phyloP scores from a whole-genome alignment of 1,139 yeast species.

The Meyerozyma guilliermondii region DNA sequence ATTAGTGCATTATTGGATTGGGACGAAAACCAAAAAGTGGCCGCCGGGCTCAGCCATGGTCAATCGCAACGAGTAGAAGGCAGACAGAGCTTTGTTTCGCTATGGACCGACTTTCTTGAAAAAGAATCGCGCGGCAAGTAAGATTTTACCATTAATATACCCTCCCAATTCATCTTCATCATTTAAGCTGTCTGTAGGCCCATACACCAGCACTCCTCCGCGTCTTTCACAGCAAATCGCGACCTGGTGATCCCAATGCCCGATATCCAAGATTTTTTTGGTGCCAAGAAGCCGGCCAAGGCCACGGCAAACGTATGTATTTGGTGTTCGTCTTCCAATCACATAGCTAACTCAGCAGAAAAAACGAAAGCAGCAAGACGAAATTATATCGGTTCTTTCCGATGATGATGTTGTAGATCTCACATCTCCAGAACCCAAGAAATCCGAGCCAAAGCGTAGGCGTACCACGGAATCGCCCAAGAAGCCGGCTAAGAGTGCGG shows the following conservation, averaged over 20 bases:
- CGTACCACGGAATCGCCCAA: neutral
- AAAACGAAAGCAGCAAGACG: neutral
- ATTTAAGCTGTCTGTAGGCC: neutral
- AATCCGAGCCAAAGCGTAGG: neutral
- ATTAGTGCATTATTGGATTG: slow-evolving; percentile 80
- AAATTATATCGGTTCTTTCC: neutral
- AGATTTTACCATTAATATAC: neutral
- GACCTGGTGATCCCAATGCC: neutral
- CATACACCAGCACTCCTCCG: neutral
- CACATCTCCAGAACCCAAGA: neutral
- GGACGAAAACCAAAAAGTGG: slow-evolving; percentile 78
- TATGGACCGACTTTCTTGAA: slow-evolving; percentile 88
- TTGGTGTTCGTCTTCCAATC: neutral
- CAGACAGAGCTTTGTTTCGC: slow-evolving; percentile 71
- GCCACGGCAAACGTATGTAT: neutral
- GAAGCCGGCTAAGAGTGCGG: neutral
- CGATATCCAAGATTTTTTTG: slow-evolving; percentile 1
- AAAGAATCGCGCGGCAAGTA: slow-evolving; percentile 50
- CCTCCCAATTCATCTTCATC: neutral
- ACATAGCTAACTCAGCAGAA: neutral
- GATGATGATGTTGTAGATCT: slow-evolving; percentile 1
- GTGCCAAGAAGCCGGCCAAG: neutral
- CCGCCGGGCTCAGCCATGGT: slow-evolving; percentile 69
- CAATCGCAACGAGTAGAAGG: slow-evolving; percentile 21
- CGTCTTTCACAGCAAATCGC: neutral